Evolutionary conservation across 1,284 basidiomycete species (phyloP), one percentile per base, ranked within the genome.

Genomic region (Lignosus rhinocerotis): DNA sequence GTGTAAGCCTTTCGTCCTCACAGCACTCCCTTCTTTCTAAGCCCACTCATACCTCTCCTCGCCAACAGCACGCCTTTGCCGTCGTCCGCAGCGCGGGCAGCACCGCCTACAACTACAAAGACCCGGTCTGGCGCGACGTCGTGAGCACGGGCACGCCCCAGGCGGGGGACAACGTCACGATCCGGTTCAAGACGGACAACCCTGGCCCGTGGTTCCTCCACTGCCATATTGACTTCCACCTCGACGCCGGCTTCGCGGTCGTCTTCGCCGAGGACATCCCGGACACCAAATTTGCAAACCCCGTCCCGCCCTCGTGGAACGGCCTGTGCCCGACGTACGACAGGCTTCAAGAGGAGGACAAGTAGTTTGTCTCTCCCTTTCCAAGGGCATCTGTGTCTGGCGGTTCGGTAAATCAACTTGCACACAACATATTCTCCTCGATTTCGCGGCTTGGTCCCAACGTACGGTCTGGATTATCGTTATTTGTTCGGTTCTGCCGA

Each of bases 91-190:
- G 63, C 58, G 63, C 66, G 12, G 56, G 55, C 5, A 61, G 53
- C 53, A 51, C 64, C 8, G 57, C 55, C 1, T 73, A 73, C 55
- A 79, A 80, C 67, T 78, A 72, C 62, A 43, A 57, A 8, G 76
- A 79, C 57, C 78, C 79, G 30, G 60, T 67, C 44, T 42, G 48
- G 41, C 67, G 69, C 47, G 69, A 70, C 56, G 59, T 61, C 36
- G 69, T 70, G 31, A 67, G 57, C 61, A 67, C 65, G 25, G 69
- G 69, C 41, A 46, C 30, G 39, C 51, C 60, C n/a, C 41, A 30
- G 21, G 34, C 50, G 34, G 58, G 59, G 38, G 67, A 70, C 59
- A 62, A 67, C 49, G 69, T 69, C 39, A 68, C 67, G 17, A 68
- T 70, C 55, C 68, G 69, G 12, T 70, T 69, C 59, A 38, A 32